A percentile compares a stretch with the other conserved stretches of the same genome.
phyloP scores from a whole-genome alignment of 1,284 basidiomycete genomes.

The Tremellales sp. region DNA sequence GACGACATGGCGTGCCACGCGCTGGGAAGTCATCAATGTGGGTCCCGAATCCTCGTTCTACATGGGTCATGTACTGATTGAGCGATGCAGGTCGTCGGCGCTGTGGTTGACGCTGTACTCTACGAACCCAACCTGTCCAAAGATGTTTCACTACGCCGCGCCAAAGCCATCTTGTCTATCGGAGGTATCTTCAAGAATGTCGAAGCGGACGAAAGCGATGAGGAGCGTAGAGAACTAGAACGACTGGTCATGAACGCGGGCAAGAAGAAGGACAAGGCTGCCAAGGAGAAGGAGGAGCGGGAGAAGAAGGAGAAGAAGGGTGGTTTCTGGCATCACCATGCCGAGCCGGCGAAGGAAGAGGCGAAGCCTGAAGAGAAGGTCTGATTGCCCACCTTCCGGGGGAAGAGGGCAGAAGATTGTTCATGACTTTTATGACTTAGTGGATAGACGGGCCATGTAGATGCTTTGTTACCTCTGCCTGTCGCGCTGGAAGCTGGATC shows the following conservation, averaged over 20 bases:
- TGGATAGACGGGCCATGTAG: no score
- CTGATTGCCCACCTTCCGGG: no score
- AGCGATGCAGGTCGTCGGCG: conserved; percentile 47
- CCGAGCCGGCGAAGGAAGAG: no score
- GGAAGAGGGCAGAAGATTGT: no score
- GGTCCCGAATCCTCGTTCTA: conserved; percentile 8
- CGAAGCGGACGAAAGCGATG: conserved; percentile 79
- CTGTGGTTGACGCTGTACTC: conserved; percentile 75
- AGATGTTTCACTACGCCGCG: conserved; percentile 66
- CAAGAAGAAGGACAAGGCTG: conserved; percentile 47
- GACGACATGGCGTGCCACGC: conserved; percentile 90
- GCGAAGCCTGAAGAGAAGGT: no score
- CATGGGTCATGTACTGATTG: conserved; percentile 7
- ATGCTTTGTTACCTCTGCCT: no score
- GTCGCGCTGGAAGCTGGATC: no score
- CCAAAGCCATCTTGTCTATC: conserved; percentile 77
- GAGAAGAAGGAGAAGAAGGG: conserved; percentile 19
- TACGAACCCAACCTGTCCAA: conserved; percentile 71
- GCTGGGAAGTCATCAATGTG: conserved; percentile 85
- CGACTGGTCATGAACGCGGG: conserved; percentile 49
- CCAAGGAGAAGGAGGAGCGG: conserved; percentile 36
- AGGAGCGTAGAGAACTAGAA: conserved; percentile 87
- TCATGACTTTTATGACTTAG: no score
- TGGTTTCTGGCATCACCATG: not conserved
- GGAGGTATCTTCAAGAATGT: conserved; percentile 82